Percentiles rank a stretch among this genome's conserved stretches.
phyloP scores from a whole-genome alignment of 2,329 filamentous ascomycete species.

The Kalaharituber pfeilii region DNA sequence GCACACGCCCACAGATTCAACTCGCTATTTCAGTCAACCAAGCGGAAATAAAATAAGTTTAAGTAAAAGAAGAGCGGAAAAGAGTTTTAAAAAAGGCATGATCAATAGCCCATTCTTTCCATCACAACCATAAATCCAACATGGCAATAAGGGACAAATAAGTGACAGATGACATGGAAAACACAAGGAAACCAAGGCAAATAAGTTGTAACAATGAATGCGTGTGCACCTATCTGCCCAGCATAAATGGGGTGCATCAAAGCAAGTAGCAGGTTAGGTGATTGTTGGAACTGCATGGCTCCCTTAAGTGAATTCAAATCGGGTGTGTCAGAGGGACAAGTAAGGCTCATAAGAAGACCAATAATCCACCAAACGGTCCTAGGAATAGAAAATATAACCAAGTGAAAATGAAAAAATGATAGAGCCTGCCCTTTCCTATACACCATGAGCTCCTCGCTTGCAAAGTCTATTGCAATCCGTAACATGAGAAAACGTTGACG shows the following conservation, averaged over 20 bases:
- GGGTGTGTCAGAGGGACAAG: too few relatives aligned
- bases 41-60: not conserved
- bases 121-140: not conserved
- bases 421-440: slow-evolving; percentile 3
- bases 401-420: not conserved
- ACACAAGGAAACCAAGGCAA: not conserved
- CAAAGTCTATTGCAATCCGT: not conserved
- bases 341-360: too few relatives aligned
- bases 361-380: too few relatives aligned
- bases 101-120: not conserved
- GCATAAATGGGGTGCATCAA: too few relatives aligned
- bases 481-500: not conserved
- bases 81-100: not conserved
- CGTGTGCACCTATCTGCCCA: too few relatives aligned
- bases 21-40: not conserved
- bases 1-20: not conserved
- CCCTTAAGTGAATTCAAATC: too few relatives aligned
- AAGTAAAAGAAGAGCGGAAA: not conserved
- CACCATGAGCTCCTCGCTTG: slow-evolving; percentile 1
- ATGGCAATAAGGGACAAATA: not conserved
- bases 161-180: not conserved
- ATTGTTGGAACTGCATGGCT: too few relatives aligned
- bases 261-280: too few relatives aligned
- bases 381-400: too few relatives aligned
- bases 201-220: not conserved